These are phyloP conservation scores for Argentina anserina DNA, from an alignment of 306 rosid genomes.

Conservation along the genomic window DNA sequence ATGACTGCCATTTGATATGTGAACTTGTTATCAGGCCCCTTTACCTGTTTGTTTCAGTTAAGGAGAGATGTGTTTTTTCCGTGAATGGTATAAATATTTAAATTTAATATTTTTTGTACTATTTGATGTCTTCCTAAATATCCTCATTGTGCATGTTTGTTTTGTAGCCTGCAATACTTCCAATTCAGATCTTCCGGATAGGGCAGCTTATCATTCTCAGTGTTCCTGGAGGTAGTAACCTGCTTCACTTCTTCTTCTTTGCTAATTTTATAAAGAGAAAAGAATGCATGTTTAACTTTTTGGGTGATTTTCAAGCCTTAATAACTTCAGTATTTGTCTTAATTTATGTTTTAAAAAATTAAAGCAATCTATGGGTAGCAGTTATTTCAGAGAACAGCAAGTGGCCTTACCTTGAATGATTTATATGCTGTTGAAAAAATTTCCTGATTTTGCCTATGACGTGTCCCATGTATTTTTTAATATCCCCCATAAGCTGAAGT, in stretches of 20 bases:
- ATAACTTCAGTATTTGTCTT: not conserved
- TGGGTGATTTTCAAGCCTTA: not conserved
- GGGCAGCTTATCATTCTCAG: slow-evolving; percentile 79
- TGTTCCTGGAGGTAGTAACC: slow-evolving; percentile 81
- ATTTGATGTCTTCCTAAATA: not conserved
- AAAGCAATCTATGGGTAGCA: not conserved
- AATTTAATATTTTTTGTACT: slow-evolving; percentile 6
- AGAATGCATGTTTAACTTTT: slow-evolving; percentile 4
- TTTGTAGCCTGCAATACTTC: slow-evolving; percentile 93
- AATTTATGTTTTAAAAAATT: not conserved
- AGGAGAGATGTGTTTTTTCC: not conserved
- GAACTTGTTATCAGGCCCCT: not conserved
- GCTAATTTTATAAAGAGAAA: slow-evolving; percentile 5
- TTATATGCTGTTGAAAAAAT: not conserved
- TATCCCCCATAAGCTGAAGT: not conserved
- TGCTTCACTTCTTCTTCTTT: slow-evolving; percentile 15
- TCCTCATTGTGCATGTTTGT: slow-evolving; percentile 4
- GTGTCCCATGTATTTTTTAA: not conserved
- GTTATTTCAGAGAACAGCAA: not conserved
- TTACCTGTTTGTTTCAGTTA: not conserved
- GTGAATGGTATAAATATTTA: slow-evolving; percentile 10
- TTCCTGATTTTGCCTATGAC: not conserved
- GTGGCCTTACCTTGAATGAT: not conserved
- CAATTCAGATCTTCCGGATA: slow-evolving; percentile 75
- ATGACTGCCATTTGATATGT: not conserved